Evolutionary conservation across 805 yeast species (phyloP).

Genomic region (Monosporozyma servazzii): DNA sequence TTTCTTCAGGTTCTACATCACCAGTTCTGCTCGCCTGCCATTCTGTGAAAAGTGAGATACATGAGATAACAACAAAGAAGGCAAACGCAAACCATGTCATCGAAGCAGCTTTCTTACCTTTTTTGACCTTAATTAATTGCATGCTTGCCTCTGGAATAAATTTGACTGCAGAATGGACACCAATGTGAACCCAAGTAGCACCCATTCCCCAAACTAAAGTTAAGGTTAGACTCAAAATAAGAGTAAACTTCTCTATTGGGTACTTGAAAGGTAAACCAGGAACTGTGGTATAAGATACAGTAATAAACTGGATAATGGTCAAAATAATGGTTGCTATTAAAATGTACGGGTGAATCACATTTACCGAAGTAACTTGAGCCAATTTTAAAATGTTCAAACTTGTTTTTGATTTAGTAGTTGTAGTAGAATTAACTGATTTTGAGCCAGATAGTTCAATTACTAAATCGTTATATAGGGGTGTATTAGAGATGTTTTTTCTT

Average conservation of each 20-base stretch:
- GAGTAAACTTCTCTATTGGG: slow-evolving; percentile 21
- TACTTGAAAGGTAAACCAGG: slow-evolving; percentile 42
- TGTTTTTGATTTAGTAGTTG: slow-evolving; percentile 8
- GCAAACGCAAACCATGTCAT: slow-evolving; percentile 56
- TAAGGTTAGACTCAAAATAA: slow-evolving; percentile 30
- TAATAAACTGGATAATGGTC: slow-evolving; percentile 33
- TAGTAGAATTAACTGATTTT: slow-evolving; percentile 25
- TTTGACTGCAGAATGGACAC: slow-evolving; percentile 36
- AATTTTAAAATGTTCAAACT: slow-evolving; percentile 39
- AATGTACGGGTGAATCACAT: slow-evolving; percentile 46
- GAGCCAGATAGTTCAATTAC: slow-evolving; percentile 17
- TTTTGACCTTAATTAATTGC: slow-evolving; percentile 35
- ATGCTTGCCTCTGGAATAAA: slow-evolving; percentile 43
- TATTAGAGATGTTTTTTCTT: slow-evolving; percentile 17
- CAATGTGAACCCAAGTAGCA: slow-evolving; percentile 55
- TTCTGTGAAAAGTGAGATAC: slow-evolving; percentile 31
- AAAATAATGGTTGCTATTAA: slow-evolving; percentile 42
- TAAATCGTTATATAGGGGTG: slow-evolving; percentile 20
- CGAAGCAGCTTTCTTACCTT: slow-evolving; percentile 45
- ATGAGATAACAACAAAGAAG: slow-evolving; percentile 35
- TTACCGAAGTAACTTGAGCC: slow-evolving; percentile 37
- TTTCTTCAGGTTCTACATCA: slow-evolving; percentile 8
- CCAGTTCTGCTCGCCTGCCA: slow-evolving; percentile 28
- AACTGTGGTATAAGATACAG: slow-evolving; percentile 36
- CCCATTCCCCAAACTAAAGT: slow-evolving; percentile 55